phyloP scores from a whole-genome alignment of 257 asterid genomes.

The Verbascum thapsus region DNA sequence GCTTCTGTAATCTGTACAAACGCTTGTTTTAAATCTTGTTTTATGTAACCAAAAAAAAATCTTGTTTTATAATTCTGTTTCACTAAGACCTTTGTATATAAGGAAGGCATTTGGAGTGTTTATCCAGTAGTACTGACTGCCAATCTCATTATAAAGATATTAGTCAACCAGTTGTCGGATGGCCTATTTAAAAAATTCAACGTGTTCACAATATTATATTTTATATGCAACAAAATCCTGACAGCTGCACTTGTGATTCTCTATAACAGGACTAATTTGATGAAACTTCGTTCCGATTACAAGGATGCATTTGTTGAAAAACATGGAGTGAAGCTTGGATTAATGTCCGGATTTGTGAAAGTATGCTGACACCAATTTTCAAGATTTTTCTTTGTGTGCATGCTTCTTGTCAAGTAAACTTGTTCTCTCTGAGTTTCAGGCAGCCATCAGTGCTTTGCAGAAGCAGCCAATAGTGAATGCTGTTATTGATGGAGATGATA shows the following conservation, averaged over 20 bases:
- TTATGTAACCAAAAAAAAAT: no score
- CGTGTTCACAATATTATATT: not conserved
- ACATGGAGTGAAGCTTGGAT: constrained; percentile 96
- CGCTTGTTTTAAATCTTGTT: no score
- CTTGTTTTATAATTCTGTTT: no score
- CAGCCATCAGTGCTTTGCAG: constrained; percentile 93
- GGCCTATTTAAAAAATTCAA: constrained; percentile 5
- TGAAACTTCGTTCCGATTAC: constrained; percentile 96
- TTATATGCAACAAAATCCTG: constrained; percentile 8
- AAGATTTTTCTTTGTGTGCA: not conserved
- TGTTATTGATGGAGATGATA: constrained; percentile 98
- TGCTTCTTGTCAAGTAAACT: constrained; percentile 20
- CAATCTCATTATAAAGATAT: not conserved
- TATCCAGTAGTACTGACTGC: not conserved
- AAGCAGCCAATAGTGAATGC: constrained; percentile 93
- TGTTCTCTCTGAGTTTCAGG: constrained; percentile 53
- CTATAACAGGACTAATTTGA: constrained; percentile 83
- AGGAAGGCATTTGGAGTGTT: constrained; percentile 20
- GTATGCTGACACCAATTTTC: constrained; percentile 37
- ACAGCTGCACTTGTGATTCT: constrained; percentile 13
- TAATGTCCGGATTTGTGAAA: constrained; percentile 95
- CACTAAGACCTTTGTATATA: not conserved
- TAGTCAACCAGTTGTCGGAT: constrained; percentile 14
- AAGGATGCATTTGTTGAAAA: constrained; percentile 90
- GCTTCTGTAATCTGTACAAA: constrained; percentile 6